phyloP scores from a whole-genome alignment of 352 stramenopile species.

The Phytophthora idaei region DNA sequence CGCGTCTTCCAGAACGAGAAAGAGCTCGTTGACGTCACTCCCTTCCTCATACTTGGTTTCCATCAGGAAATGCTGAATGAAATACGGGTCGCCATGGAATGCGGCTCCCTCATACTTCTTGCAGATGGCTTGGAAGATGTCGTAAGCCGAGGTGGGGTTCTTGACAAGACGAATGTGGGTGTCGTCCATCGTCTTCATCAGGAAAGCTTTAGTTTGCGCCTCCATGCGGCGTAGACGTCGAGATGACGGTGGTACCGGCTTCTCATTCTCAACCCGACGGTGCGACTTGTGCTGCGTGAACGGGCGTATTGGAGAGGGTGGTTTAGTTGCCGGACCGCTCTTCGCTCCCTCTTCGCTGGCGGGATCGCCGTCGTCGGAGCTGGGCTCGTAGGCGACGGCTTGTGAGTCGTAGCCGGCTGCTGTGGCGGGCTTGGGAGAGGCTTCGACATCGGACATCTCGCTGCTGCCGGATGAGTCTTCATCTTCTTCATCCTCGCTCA shows the following conservation, averaged over 20 bases:
- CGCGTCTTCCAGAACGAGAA: slow-evolving; percentile 3
- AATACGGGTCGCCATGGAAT: slow-evolving; percentile 7
- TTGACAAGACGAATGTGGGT: slow-evolving; percentile 17
- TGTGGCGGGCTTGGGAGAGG: not conserved
- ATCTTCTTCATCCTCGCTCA: not conserved
- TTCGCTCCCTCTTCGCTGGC: not conserved
- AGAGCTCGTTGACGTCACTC: not conserved
- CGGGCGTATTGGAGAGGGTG: not conserved
- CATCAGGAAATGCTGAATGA: not conserved
- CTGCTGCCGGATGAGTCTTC: not conserved
- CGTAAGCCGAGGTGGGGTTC: slow-evolving; percentile 14
- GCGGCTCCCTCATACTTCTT: not conserved
- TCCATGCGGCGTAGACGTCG: slow-evolving; percentile 8
- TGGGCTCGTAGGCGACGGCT: not conserved
- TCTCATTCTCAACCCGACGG: not conserved
- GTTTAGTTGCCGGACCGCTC: not conserved
- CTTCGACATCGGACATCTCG: not conserved
- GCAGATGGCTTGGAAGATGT: slow-evolving; percentile 9
- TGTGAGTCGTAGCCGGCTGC: too few species aligned
- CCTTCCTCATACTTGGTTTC: slow-evolving; percentile 11
- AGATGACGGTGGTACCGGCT: not conserved
- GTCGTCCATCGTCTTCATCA: slow-evolving; percentile 9
- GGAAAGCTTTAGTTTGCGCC: slow-evolving; percentile 9
- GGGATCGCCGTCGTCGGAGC: not conserved
- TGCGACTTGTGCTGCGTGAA: not conserved